Conservation (phyloP, 2,329 filamentous ascomycete species). For the Coniochaeta sp. region DNA sequence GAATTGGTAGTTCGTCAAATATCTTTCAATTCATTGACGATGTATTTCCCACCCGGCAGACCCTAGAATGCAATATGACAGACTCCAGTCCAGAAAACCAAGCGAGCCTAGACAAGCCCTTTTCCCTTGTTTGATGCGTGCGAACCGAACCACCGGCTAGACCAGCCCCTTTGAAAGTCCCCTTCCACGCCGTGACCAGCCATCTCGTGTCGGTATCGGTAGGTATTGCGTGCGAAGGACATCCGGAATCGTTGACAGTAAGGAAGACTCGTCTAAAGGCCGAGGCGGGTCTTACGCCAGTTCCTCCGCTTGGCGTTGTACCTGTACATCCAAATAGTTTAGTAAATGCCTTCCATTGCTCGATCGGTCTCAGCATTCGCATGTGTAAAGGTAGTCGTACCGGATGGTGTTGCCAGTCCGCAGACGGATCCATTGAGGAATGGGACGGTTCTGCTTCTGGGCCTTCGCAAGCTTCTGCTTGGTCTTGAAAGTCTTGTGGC, state of each 20-base stretch:
- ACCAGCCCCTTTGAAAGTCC: background rate
- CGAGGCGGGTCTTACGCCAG: slow-evolving; percentile 99
- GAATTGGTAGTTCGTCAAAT: slow-evolving; percentile 3
- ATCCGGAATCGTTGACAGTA: slow-evolving; percentile 10
- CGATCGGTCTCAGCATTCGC: background rate
- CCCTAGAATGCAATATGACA: slow-evolving; percentile 17
- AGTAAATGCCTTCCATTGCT: background rate
- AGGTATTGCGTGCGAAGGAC: background rate
- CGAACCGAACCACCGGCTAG: background rate
- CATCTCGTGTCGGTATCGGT: background rate
- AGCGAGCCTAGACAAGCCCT: slow-evolving; percentile 7
- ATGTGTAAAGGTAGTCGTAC: slow-evolving; percentile 50
- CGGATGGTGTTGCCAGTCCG: slow-evolving; percentile 98
- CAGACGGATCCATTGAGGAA: slow-evolving; percentile 99
- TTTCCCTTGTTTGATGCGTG: background rate
- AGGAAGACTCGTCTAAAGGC: slow-evolving; percentile 70
- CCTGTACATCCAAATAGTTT: slow-evolving; percentile 41
- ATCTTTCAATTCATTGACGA: slow-evolving; percentile 11
- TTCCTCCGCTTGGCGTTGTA: slow-evolving; percentile 99
- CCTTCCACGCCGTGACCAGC: slow-evolving; percentile 1
- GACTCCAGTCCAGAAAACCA: slow-evolving; percentile 12
- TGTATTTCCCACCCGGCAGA: slow-evolving; percentile 4
- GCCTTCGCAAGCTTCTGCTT: slow-evolving; percentile 99
- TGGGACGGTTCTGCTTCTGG: slow-evolving; percentile 99
- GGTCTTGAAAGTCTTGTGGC: slow-evolving; percentile 99